Evolutionary conservation across 768 basidiomycete genomes (phyloP).

Genomic region (Mycena rosella): DNA sequence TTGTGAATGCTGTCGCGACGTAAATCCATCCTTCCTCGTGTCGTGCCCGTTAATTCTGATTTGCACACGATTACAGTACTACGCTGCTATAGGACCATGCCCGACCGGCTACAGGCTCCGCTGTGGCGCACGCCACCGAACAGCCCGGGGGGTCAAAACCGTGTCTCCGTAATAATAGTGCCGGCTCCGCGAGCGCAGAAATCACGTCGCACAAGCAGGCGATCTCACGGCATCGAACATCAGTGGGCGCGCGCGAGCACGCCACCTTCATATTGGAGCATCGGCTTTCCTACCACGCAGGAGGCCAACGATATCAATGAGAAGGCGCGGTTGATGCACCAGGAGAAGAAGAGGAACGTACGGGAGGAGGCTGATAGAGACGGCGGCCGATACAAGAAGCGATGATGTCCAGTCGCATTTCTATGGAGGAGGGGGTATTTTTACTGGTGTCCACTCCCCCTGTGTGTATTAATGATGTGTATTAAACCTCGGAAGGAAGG

Average conservation of each 20-base stretch:
- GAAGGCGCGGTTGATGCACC: slow-evolving; percentile 65
- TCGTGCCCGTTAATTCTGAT: background rate
- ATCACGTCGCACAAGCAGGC: slow-evolving; percentile 57
- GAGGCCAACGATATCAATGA: slow-evolving; percentile 68
- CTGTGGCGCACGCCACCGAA: slow-evolving; percentile 62
- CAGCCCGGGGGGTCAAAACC: slow-evolving; percentile 14
- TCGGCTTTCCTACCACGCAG: slow-evolving; percentile 78
- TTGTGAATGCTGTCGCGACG: slow-evolving; percentile 74
- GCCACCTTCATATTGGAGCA: slow-evolving; percentile 77
- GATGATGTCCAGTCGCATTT: slow-evolving; percentile 3
- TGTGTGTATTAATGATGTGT: no score
- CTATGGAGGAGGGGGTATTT: background rate
- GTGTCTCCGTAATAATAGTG: slow-evolving; percentile 1
- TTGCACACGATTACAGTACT: slow-evolving; percentile 60
- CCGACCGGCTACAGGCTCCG: slow-evolving; percentile 60
- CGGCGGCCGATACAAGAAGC: slow-evolving; percentile 33
- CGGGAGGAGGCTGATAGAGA: slow-evolving; percentile 63
- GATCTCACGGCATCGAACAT: slow-evolving; percentile 63
- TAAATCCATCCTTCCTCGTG: slow-evolving; percentile 44
- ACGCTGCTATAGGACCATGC: slow-evolving; percentile 65
- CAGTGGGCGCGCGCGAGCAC: slow-evolving; percentile 65
- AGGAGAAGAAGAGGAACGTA: slow-evolving; percentile 59
- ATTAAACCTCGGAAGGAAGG: no score
- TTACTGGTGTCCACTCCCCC: background rate
- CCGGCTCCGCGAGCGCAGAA: slow-evolving; percentile 32